Evolutionary conservation across 2,329 filamentous ascomycete species (phyloP).

Genomic region (Pyrenophora graminea): DNA sequence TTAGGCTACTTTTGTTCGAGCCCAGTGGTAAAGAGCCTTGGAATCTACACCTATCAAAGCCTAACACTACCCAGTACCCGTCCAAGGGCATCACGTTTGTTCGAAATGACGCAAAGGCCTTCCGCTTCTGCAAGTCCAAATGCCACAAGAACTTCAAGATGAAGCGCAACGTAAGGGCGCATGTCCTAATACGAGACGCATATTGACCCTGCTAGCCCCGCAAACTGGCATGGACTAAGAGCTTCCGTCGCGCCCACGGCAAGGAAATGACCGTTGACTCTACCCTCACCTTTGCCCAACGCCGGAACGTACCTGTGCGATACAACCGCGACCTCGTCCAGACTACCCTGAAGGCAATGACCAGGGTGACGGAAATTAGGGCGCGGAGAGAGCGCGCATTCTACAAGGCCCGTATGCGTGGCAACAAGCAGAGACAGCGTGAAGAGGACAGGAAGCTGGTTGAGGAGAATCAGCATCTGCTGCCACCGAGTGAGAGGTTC

Average conservation of each 20-base stretch:
- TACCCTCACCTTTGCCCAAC: conserved; percentile 87
- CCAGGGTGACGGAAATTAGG: conserved; percentile 84
- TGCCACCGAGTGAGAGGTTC: conserved; percentile 63
- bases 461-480: conserved; percentile 86
- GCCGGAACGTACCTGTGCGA: conserved; percentile 90
- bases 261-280: conserved; percentile 82
- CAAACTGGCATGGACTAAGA: conserved; percentile 54
- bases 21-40: conserved; percentile 35
- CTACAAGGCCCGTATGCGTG: conserved; percentile 91
- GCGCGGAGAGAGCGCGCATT: conserved; percentile 83
- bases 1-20: conserved; percentile 65
- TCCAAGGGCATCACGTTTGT: conserved; percentile 62
- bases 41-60: too few relatives aligned
- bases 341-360: conserved; percentile 90
- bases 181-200: neutral
- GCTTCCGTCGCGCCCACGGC: conserved; percentile 51
- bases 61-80: conserved; percentile 24
- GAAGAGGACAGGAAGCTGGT: conserved; percentile 85
- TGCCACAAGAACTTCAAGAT: conserved; percentile 81
- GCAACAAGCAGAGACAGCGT: conserved; percentile 82
- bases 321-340: conserved; percentile 92
- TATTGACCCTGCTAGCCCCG: neutral
- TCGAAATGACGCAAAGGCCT: conserved; percentile 62
- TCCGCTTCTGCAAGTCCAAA: conserved; percentile 66
- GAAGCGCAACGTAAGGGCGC: conserved; percentile 93